Conservation (phyloP, 805 yeast genomes). For the Suhomyces tanzawaensis region DNA sequence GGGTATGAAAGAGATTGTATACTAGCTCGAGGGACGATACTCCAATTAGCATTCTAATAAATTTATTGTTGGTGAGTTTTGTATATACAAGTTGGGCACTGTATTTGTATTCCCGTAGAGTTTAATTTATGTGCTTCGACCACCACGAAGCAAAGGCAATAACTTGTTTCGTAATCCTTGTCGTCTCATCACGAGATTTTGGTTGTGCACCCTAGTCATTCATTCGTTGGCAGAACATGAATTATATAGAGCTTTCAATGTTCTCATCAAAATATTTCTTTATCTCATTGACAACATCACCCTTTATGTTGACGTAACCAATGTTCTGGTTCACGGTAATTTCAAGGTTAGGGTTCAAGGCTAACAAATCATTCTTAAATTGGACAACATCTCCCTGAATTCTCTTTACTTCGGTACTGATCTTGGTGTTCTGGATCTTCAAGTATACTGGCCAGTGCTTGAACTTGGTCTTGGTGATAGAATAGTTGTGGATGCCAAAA, state of each 20-base stretch:
- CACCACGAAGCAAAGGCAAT: too few relatives aligned
- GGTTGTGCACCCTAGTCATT: too few relatives aligned
- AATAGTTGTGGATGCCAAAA: conserved; percentile 39
- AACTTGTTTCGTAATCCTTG: too few relatives aligned
- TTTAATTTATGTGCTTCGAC: too few relatives aligned
- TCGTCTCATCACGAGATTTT: too few relatives aligned
- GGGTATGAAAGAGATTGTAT: too few relatives aligned
- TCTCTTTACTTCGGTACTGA: conserved; percentile 71
- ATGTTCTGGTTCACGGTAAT: conserved; percentile 33
- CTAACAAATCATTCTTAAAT: conserved; percentile 64
- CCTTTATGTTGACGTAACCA: conserved; percentile 41
- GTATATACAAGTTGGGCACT: too few relatives aligned
- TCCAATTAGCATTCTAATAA: too few relatives aligned
- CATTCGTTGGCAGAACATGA: too few relatives aligned
- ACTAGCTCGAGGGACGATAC: too few relatives aligned
- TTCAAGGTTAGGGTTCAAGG: conserved; percentile 46
- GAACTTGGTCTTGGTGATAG: conserved; percentile 48
- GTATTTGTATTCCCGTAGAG: too few relatives aligned
- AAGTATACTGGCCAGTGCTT: conserved; percentile 83
- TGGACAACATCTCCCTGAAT: conserved; percentile 66
- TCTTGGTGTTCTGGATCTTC: conserved; percentile 60
- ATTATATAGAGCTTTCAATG: conserved; percentile 3
- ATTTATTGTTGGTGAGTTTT: too few relatives aligned
- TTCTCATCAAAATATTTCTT: conserved; percentile 25
- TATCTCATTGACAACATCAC: conserved; percentile 34